These are phyloP conservation scores for Triadica sebifera DNA, from an alignment of 345 rosid species.

Conservation along the genomic window DNA sequence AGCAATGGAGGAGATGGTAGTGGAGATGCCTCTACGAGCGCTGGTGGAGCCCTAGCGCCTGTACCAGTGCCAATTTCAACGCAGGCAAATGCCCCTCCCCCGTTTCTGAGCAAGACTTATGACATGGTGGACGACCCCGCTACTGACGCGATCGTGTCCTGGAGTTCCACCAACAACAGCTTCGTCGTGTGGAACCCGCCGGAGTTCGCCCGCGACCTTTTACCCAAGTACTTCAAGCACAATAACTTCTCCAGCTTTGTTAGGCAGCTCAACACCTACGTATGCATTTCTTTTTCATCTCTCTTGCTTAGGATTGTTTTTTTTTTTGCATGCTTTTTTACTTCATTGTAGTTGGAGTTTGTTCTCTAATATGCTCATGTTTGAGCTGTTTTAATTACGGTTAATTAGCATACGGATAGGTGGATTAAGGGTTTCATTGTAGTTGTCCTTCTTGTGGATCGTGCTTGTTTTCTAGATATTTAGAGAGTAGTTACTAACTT, in stretches of 20 bases:
- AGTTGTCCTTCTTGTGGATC: not conserved
- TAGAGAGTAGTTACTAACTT: not conserved
- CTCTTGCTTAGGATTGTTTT: not conserved
- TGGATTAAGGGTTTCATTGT: not conserved
- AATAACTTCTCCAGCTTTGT: slow-evolving; percentile 92
- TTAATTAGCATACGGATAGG: too few species aligned
- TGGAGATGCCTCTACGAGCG: slow-evolving; percentile 30
- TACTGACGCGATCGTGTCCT: slow-evolving; percentile 70
- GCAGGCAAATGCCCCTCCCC: slow-evolving; percentile 55
- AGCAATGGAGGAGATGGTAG: slow-evolving; percentile 13
- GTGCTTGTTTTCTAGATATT: not conserved
- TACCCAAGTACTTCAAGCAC: slow-evolving; percentile 88
- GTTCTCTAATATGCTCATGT: not conserved
- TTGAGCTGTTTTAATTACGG: not conserved
- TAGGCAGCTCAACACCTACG: slow-evolving; percentile 86
- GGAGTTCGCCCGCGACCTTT: slow-evolving; percentile 71
- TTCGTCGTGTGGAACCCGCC: slow-evolving; percentile 88
- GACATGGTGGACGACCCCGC: slow-evolving; percentile 91
- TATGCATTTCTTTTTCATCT: slow-evolving; percentile 26
- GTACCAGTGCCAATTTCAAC: slow-evolving; percentile 34
- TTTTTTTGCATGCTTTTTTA: not conserved
- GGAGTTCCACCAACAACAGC: slow-evolving; percentile 79
- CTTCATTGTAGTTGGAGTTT: not conserved
- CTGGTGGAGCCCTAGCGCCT: slow-evolving; percentile 16
- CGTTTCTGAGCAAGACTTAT: slow-evolving; percentile 86